Percentiles rank a stretch among this genome's conserved stretches.
Evolutionary conservation across 2,329 filamentous ascomycete genomes (phyloP).

Genomic region (Ophiostoma ulmi): DNA sequence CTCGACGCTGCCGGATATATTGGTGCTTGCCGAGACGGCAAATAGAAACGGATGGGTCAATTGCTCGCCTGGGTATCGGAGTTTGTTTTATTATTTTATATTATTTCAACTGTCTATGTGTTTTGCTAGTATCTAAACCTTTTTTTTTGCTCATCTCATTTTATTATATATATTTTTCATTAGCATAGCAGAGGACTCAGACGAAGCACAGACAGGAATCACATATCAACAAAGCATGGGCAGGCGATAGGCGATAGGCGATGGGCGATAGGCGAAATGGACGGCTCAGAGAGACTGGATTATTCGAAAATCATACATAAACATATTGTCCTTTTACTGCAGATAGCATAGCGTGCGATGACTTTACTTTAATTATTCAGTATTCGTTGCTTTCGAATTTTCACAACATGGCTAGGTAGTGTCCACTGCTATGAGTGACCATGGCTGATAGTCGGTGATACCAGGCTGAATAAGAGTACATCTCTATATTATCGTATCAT

Average conservation of each 20-base stretch:
- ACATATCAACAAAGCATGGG: constrained; percentile 2
- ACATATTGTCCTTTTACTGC: neutral
- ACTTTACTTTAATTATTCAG: neutral
- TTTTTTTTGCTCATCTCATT: neutral
- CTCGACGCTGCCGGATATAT: too few species aligned
- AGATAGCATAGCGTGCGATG: neutral
- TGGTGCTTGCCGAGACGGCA: too few species aligned
- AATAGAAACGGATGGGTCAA: too few species aligned
- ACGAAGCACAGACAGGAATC: neutral
- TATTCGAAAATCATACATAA: neutral
- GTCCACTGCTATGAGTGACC: too few species aligned
- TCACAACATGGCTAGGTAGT: too few species aligned
- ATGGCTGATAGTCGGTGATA: too few species aligned
- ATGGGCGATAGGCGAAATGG: neutral
- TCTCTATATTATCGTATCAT: too few species aligned
- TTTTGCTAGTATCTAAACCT: neutral
- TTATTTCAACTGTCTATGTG: neutral
- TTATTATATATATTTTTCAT: neutral
- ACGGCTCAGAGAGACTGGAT: neutral
- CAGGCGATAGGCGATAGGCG: constrained; percentile 4
- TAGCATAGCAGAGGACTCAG: neutral
- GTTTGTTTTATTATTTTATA: neutral
- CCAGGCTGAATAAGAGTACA: too few species aligned
- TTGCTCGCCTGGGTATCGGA: neutral
- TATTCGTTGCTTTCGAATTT: too few species aligned